Evolutionary conservation across 73 alveolate species (phyloP).

Genomic region (Halteria grandinella): DNA sequence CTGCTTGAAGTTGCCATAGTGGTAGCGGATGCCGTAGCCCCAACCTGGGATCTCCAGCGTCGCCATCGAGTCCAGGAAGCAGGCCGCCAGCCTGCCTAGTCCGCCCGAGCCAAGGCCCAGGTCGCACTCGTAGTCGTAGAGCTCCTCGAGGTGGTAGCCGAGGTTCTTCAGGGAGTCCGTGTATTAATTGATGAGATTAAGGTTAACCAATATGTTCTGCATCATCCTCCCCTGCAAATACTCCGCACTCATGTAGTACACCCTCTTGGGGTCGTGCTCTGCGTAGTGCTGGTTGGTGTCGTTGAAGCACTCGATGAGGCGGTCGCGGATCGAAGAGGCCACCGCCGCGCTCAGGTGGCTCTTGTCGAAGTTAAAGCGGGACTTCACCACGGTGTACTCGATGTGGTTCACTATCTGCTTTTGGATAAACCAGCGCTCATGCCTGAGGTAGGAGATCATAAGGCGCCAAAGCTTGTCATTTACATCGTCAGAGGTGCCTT

Average conservation of each 20-base stretch:
- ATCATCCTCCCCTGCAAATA: conserved; percentile 49
- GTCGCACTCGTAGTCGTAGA: conserved; percentile 48
- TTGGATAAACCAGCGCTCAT: conserved; percentile 38
- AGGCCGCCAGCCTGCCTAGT: conserved; percentile 56
- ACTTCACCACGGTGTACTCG: conserved; percentile 86
- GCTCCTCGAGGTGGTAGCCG: conserved; percentile 50
- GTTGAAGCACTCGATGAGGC: conserved; percentile 47
- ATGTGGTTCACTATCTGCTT: conserved; percentile 30
- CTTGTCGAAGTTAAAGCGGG: conserved; percentile 82
- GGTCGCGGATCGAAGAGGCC: conserved; percentile 48
- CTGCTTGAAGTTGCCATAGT: conserved; percentile 55
- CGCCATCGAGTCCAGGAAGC: conserved; percentile 56
- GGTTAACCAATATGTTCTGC: conserved; percentile 43
- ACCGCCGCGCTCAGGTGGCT: conserved; percentile 43
- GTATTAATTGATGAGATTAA: conserved; percentile 34
- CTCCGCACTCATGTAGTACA: conserved; percentile 41
- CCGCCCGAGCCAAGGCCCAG: conserved; percentile 54
- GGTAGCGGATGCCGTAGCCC: conserved; percentile 58
- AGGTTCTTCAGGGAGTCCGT: conserved; percentile 41
- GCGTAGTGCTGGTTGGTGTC: conserved; percentile 50
- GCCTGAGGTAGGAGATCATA: conserved; percentile 39
- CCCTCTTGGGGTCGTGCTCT: conserved; percentile 44
- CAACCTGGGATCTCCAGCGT: conserved; percentile 57
- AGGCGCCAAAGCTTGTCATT: conserved; percentile 39
- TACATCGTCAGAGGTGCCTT: no score